Evolutionary conservation across 805 yeast species (phyloP).

Genomic region (Candida golubevii): DNA sequence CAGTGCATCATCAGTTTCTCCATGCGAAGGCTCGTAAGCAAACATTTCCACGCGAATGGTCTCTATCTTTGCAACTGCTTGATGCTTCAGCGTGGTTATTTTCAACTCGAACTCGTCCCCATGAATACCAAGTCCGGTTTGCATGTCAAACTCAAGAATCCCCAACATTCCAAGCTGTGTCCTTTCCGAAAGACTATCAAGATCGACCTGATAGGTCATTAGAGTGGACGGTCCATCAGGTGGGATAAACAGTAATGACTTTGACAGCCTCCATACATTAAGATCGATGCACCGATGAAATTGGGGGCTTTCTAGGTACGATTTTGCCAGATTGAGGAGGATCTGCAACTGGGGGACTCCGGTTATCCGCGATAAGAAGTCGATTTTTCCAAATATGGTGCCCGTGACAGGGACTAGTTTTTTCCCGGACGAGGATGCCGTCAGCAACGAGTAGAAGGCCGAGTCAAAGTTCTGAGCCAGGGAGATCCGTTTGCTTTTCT

Average conservation of each 20-base stretch:
- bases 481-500: conserved; percentile 9
- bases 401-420: conserved; percentile 44
- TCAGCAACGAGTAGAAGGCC: conserved; percentile 21
- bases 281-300: conserved; percentile 68
- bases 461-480: conserved; percentile 18
- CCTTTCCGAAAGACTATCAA: conserved; percentile 27
- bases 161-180: conserved; percentile 37
- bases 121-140: conserved; percentile 47
- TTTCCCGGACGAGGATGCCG: conserved; percentile 14
- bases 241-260: conserved; percentile 66
- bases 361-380: conserved; percentile 63
- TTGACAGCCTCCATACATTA: conserved; percentile 48
- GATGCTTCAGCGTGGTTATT: conserved; percentile 37
- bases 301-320: conserved; percentile 51
- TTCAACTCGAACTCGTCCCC: conserved; percentile 62
- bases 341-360: conserved; percentile 74
- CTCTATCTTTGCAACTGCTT: conserved; percentile 32
- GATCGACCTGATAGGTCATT: conserved; percentile 59
- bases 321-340: conserved; percentile 42
- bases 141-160: conserved; percentile 50
- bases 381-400: conserved; percentile 57
- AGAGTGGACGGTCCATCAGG: conserved; percentile 77
- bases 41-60: conserved; percentile 26
- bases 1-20: conserved; percentile 1
- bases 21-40: conserved; percentile 14